Evolutionary conservation across 345 rosid genomes (phyloP), one percentile per base, ranked within the genome.

Genomic region (Dipteronia dyeriana): DNA sequence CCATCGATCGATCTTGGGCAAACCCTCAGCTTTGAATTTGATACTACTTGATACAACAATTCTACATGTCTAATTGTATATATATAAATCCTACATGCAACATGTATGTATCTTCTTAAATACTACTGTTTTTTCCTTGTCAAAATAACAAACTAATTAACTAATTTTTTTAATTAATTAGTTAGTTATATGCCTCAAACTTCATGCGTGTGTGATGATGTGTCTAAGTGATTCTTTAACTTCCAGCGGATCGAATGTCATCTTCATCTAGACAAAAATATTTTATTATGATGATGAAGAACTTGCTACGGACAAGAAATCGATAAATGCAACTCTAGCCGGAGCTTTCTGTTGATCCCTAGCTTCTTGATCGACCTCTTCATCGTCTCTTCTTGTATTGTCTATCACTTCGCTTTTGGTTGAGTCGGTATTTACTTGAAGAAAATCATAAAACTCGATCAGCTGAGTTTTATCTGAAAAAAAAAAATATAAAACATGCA

Each of bases 401-500:
- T 85, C 90, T 38, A 83, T 86, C 51, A 87, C 82, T 57, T 90
- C 94, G 51, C 93, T 90, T 79, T 68, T 88, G 66, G 83, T 85
- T 10, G 91, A 88, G 9, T 89, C 94, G 0, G 90, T 80, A 71
- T 89, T 85, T 66, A 92, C 86, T 84, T 88, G 92, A 10, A 92
- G 91, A 84, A 92, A 92, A 72, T 92, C 88, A 76, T 90, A 92
- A 71, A 92, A 90, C 78, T 90, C 97, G 4, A 82, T 64, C 25
- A 76, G 67, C 63, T 83, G 75, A 10, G 75, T 81, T 72, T 81
- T 83, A 16, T 82, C 89, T 88, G 88, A 71, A 78, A 43, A 1
- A 41, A 17, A 12, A 51, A 14, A 53, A 53, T 19, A 0, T 26
- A 0, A 34, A 34, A 57, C 29, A 43, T 38, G 19, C 38, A 70